Evolutionary conservation across 2,329 filamentous ascomycete genomes (phyloP), one percentile per base, ranked within the genome.

Genomic region (Dothideomycetes sp.): DNA sequence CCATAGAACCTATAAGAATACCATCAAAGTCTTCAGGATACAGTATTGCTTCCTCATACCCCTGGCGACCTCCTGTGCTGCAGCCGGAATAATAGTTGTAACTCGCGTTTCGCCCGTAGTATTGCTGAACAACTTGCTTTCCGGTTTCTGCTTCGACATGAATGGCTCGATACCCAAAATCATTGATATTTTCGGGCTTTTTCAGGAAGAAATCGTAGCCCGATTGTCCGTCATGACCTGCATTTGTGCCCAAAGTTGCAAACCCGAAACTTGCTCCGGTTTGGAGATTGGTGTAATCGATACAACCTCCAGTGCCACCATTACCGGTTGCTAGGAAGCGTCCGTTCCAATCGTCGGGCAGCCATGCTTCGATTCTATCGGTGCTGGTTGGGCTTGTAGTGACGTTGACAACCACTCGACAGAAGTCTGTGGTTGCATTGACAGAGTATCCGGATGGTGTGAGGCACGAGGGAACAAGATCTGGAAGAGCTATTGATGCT

Each of bases 11-110:
- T 13, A 70, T 63, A 4, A 74, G 47, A 15, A 69, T 58, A 13
- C 71, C 71, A 46, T 74, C 70, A 40, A 74, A 73, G 45, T 74
- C 70, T 0, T 64, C 53, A 0, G 72, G 69, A 42, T 65, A 73
- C 5, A 51, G 47, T 44, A 75, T 64, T 0, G 67, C 66, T 3
- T 62, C 62, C 40, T 70, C 70, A 25, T 71, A 57, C 2, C 70
- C 73, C 55, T 76, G 68, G 0, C 71, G 62, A 0, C 73, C 60
- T 61, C 66, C 64, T 69, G 4, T 60, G 62, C 16, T 60, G 48
- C 12, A 71, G 47, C 32, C 64, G 61, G 11, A 6, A 17, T 17
- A 34, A 13, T 34, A 34, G n/a, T n/a, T n/a, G n/a, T n/a, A n/a
- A n/a, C n/a, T n/a, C n/a, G n/a, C n/a, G n/a, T n/a, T n/a, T n/a